phyloP scores from a whole-genome alignment of 2,329 filamentous ascomycete genomes.

The Ophiobolus disseminans region DNA sequence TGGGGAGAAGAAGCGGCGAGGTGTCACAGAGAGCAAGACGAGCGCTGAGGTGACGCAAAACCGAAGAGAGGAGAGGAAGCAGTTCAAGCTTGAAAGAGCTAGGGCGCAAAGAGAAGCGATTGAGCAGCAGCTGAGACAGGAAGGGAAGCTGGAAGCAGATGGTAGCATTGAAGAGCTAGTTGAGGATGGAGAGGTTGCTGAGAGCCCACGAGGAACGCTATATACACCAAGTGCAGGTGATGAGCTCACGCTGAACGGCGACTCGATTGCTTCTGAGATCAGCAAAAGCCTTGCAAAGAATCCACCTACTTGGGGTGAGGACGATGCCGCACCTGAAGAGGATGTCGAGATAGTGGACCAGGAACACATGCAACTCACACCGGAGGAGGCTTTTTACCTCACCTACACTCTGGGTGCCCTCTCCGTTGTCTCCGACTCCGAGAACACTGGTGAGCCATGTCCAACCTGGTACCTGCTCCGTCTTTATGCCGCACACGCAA shows the following conservation, averaged over 20 bases:
- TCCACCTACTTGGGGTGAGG: conserved; percentile 10
- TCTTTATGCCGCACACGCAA: conserved; percentile 73
- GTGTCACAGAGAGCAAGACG: conserved; percentile 69
- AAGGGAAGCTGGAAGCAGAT: conserved; percentile 50
- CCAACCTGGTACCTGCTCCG: conserved; percentile 38
- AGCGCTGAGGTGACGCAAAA: conserved; percentile 82
- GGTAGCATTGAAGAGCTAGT: conserved; percentile 38
- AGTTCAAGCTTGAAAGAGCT: conserved; percentile 92
- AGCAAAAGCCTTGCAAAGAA: conserved; percentile 16
- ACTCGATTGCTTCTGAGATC: conserved; percentile 20
- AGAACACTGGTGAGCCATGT: conserved; percentile 51
- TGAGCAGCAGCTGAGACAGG: conserved; percentile 70
- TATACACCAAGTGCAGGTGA: conserved; percentile 24
- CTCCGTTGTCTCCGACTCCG: conserved; percentile 62
- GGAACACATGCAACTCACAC: conserved; percentile 90
- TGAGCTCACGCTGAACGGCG: conserved; percentile 11
- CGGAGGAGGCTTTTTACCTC: conserved; percentile 92
- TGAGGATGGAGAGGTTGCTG: conserved; percentile 26
- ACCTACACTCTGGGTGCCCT: conserved; percentile 80
- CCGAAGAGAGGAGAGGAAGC: conserved; percentile 78
- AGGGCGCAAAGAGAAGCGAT: conserved; percentile 84
- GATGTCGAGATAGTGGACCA: conserved; percentile 49
- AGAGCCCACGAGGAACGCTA: conserved; percentile 27
- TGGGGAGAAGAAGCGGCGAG: conserved; percentile 76
- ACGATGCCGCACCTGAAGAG: conserved; percentile 6